These are phyloP conservation scores for Verruconis gallopava DNA, from an alignment of 2,329 filamentous ascomycete species.

Conservation along the genomic window DNA sequence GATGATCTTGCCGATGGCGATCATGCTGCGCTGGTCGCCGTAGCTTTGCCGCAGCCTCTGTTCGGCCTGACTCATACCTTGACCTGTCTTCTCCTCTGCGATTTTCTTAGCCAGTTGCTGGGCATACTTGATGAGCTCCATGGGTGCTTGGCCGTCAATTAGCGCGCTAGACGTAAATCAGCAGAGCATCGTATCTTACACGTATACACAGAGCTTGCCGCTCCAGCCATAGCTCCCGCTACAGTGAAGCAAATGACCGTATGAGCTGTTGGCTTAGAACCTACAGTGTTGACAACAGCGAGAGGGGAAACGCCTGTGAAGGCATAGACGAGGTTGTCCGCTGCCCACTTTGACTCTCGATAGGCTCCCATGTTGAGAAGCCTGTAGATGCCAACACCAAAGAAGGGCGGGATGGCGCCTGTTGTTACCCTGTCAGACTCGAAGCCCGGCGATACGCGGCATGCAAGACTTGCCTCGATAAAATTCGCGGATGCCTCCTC, in stretches of 20 bases:
- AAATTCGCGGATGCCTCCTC: conserved; percentile 37
- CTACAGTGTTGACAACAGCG: conserved; percentile 55
- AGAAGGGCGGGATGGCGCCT: conserved; percentile 71
- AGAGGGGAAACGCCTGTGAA: conserved; percentile 57
- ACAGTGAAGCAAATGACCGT: conserved; percentile 65
- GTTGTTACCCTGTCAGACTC: conserved; percentile 10
- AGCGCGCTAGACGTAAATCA: no score
- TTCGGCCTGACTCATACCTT: conserved; percentile 33
- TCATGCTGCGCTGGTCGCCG: conserved; percentile 17
- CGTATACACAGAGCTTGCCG: conserved; percentile 65
- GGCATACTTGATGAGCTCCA: conserved; percentile 80
- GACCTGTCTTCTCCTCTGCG: conserved; percentile 35
- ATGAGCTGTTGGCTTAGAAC: conserved; percentile 58
- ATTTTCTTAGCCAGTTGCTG: conserved; percentile 74
- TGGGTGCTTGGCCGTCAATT: conserved; percentile 52
- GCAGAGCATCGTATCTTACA: conserved; percentile 33
- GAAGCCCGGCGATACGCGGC: conserved; percentile 8
- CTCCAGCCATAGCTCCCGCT: conserved; percentile 67
- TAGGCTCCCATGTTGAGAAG: conserved; percentile 73
- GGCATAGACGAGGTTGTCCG: conserved; percentile 56
- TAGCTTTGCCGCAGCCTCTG: conserved; percentile 42
- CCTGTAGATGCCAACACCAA: conserved; percentile 62
- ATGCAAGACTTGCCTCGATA: conserved; percentile 33
- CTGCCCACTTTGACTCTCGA: conserved; percentile 59
- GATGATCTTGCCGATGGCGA: conserved; percentile 28